These are phyloP conservation scores for Phoma sp. DNA, from an alignment of 2,329 filamentous ascomycete genomes.

Conservation along the genomic window DNA sequence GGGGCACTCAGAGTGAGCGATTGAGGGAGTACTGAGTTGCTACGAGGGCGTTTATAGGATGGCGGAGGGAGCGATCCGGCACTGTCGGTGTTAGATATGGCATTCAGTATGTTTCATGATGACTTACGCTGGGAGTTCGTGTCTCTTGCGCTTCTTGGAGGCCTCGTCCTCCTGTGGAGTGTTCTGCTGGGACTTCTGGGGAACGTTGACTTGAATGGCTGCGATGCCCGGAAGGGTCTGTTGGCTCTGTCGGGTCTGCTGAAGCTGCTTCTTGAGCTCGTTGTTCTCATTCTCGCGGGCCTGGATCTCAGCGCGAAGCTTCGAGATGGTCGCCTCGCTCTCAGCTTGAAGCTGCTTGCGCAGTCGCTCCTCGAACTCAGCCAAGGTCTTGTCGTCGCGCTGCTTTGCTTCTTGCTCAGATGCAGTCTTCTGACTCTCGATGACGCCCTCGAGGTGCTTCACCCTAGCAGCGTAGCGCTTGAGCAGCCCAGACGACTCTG, in stretches of 20 bases:
- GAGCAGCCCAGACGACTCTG: neutral
- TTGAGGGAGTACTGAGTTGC: no score
- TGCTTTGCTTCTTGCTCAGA: neutral
- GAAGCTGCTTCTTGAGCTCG: neutral
- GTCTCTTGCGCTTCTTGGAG: conserved; percentile 1
- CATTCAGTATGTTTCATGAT: neutral
- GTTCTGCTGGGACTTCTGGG: neutral
- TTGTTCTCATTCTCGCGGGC: neutral
- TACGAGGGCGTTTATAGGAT: no score
- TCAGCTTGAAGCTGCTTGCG: neutral
- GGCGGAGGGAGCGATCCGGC: no score
- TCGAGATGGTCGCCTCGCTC: neutral
- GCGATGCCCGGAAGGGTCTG: neutral
- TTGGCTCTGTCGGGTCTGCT: neutral
- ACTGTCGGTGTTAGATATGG: neutral
- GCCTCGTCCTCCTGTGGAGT: neutral
- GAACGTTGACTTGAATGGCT: neutral
- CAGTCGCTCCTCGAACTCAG: neutral
- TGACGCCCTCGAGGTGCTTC: neutral
- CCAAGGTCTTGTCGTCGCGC: neutral
- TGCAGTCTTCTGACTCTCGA: neutral
- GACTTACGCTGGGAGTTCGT: neutral
- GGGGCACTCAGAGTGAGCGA: no score
- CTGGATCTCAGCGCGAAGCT: neutral
- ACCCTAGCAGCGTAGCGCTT: neutral